Base-by-base conservation (phyloP, 495 filamentous ascomycete genomes). In the Tuber borchii region DNA sequence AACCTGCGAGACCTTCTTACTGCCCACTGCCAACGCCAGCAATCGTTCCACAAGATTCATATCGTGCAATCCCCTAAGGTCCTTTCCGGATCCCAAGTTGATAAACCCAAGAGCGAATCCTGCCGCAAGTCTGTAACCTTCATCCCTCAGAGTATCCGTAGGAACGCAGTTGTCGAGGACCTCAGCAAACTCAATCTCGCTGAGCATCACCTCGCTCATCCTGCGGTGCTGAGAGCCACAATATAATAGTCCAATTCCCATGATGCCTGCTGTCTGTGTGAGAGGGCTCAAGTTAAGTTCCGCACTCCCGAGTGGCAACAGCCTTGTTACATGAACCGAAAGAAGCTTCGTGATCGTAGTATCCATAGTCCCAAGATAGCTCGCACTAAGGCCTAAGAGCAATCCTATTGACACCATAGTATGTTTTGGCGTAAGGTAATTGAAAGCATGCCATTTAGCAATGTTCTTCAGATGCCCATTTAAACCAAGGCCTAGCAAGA, bases 121-220 rank as follows among this genome's bases (percentile, higher is more conserved):
- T 43, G 95, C 96, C 26, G 95, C 94, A 65, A 98, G 88, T 70
- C 95, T 89, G 83, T 99, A 98, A 43, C 94, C 92, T 86, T 99
- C 95, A 80, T 96, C 93, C 39, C 96, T 90, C 22, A 97, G 84
- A n/a, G 88, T 90, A 78, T 91, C 90, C 26, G 87, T 85, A 26
- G 87, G 86, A 65, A 87, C 85, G 22, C 87, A 86, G 31, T 86
- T 86, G 76, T 97, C 94, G 48, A 89, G 86, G 22, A 87, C 85
- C 70, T 93, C 92, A 56, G 92, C 86, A 71, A 93, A 91, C 79
- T 97, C 94, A 70, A 99, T 95, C 83, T 99, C 95, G 0, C 94
- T 97, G 56, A 98, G 88, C 93, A 98, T 97, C 46, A 98, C 92
- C 83, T 99, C 95, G 81, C 93, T 97, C 95, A 99, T 99, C 71